Base-by-base conservation (phyloP, 805 yeast species). In the Metschnikowia cubensis region DNA sequence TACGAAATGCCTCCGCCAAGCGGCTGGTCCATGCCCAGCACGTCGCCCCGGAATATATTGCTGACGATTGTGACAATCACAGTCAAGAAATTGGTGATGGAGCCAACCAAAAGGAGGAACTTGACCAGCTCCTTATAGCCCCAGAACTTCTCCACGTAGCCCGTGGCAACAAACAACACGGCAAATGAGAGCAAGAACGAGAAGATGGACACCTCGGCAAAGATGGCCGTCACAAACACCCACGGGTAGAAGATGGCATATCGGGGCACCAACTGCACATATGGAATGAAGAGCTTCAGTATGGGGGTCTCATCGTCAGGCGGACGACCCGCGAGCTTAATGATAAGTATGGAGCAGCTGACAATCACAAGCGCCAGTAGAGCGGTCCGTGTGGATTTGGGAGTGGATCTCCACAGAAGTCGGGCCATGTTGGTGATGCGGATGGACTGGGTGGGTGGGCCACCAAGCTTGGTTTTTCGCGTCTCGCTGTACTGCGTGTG, bases 231-330 rank as follows among this genome's bases (percentile, higher is more conserved):
- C 29, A 79, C 61, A 2, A 85, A 57, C 0, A 85, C 85, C 85
- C 87, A 82, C 4, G 90, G 90, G 53, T 81, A 71, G 48, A 67
- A 70, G 3, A 83, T 57, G 0, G 83, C 73, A 47, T 74, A 70
- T 22, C 74, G 66, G 11, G 92, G 91, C 5, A 86, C 78, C 65
- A 86, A 70, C 65, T 87, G 89, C 38, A 86, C 58, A 35, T 68
- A 68, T 1, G 87, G 89, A 6, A 82, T 76, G 17, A 72, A 62
- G 32, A 84, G 69, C 31, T 72, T 70, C 40, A 69, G 70, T 70
- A 18, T 39, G 39, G 40, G 59, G 25, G 35, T 51, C 49, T 6
- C 34, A 36, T 42, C 55, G 34, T 51, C 45, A 63, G 17, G 67
- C 58, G 15, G 20, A 13, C 34, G 42, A 22, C 10, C 13, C 6